Evolutionary conservation across 163 green algal species (phyloP), one percentile per base, ranked within the genome.

Genomic region (Chlamydomonas reinhardtii): DNA sequence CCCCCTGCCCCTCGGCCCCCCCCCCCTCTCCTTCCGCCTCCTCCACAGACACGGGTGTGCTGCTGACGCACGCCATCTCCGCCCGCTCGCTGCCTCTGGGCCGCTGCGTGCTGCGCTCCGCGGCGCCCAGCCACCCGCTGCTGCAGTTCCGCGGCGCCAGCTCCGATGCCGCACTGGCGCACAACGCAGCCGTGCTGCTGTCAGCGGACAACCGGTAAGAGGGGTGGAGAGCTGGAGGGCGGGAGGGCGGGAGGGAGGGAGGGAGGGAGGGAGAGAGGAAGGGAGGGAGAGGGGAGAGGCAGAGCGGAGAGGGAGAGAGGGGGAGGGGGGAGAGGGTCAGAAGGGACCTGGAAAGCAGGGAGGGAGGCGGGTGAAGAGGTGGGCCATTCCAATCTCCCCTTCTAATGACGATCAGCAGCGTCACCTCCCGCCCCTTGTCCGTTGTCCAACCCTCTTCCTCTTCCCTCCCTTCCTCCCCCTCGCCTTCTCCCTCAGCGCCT

Each of bases 111-210:
- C 59, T 52, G 0, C 72, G 72, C 8, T 24, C 72, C n/a, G 82
- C 74, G 9, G 52, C 61, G 16, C 56, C 76, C n/a, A 62, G 48
- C 16, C 80, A 73, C 25, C 80, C 80, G 56, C 56, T 79, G 70
- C 34, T 86, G 32, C 32, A 76, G 34, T 86, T 86, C 80, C 70
- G 69, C 25, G 80, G 80, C 25, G 27, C 27, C 59, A 66, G 59
- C 59, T 16, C 24, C 62, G 70, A 79, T 27, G 37, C 43, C 11
- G 80, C 80, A 0, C 29, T 79, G 22, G 73, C 52, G 25, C 80
- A 86, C 54, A 86, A 79, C 56, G 80, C 34, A 0, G 80, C 48
- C 35, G 80, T 86, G 54, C 70, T 79, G 69, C 70, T 86, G 20
- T 70, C 66, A 2, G 54, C 70, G 5, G 70, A 86, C 29, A 73